Conservation (phyloP, 2,329 filamentous ascomycete species). For the Exophiala sideris region DNA sequence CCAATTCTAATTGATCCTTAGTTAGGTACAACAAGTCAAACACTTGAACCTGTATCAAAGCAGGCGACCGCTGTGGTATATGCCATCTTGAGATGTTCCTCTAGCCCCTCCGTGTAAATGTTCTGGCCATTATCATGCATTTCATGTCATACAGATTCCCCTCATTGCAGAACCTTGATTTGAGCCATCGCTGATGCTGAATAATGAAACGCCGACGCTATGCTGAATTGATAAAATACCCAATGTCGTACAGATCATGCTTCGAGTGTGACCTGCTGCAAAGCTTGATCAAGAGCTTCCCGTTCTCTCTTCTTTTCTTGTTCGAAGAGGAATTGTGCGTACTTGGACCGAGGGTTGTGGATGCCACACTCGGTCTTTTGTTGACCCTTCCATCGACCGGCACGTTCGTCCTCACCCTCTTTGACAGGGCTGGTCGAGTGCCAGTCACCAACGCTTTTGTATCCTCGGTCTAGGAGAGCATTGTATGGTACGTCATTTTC, state of each 20-base stretch:
- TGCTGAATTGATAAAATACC: slow-evolving; percentile 14
- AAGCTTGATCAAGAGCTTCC: slow-evolving; percentile 48
- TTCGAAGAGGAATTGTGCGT: slow-evolving; percentile 76
- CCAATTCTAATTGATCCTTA: no score
- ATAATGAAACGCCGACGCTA: slow-evolving; percentile 28
- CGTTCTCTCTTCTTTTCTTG: slow-evolving; percentile 67
- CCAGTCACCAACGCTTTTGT: slow-evolving; percentile 98
- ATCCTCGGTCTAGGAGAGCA: slow-evolving; percentile 82
- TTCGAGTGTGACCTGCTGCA: slow-evolving; percentile 30
- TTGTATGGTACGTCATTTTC: slow-evolving; percentile 92
- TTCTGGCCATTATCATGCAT: slow-evolving; percentile 10
- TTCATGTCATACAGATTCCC: slow-evolving; percentile 2
- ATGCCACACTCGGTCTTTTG: slow-evolving; percentile 97
- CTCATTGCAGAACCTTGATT: slow-evolving; percentile 5
- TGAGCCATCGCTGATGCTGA: slow-evolving; percentile 17
- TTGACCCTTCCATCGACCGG: slow-evolving; percentile 95
- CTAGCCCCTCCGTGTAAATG: slow-evolving; percentile 9
- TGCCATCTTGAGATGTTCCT: neutral
- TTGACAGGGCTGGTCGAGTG: slow-evolving; percentile 90
- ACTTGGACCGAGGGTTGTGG: slow-evolving; percentile 94
- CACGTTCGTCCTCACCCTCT: slow-evolving; percentile 90
- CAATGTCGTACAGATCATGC: slow-evolving; percentile 2
- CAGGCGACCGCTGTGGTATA: neutral
- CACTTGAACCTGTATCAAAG: no score
- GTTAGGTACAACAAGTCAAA: no score